Evolutionary conservation across 169 alveolate genomes (phyloP).

Genomic region (Perkinsus marinus): DNA sequence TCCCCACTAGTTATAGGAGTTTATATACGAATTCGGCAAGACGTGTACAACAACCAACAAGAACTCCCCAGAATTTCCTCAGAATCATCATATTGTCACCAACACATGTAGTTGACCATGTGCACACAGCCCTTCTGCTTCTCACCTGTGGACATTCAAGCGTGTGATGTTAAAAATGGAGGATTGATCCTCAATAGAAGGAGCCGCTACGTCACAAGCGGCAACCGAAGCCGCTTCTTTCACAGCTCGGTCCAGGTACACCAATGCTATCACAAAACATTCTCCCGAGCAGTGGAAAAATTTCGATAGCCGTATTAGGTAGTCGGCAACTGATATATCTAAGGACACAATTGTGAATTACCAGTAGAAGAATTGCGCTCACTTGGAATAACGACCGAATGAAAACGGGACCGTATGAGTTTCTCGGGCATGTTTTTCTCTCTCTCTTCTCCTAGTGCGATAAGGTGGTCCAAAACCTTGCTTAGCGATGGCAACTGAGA

Average conservation of each 20-base stretch:
- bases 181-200: not conserved
- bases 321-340: not conserved
- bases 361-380: too few species aligned
- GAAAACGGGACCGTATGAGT: not conserved
- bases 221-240: constrained; percentile 2
- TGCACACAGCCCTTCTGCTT: not conserved
- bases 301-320: not conserved
- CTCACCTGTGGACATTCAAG: not conserved
- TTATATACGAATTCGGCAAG: too few species aligned
- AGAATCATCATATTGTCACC: too few species aligned
- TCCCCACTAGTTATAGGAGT: too few species aligned
- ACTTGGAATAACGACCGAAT: not conserved
- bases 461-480: not conserved
- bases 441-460: not conserved
- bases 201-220: too few species aligned
- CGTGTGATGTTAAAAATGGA: not conserved
- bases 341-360: too few species aligned
- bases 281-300: constrained; percentile 48
- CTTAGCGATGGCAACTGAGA: not conserved
- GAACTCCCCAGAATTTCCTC: too few species aligned
- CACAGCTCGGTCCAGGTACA: constrained; percentile 56
- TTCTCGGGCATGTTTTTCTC: not conserved
- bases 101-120: too few species aligned
- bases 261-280: constrained; percentile 59
- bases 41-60: too few species aligned